Percentiles rank a stretch among this genome's conserved stretches.
Evolutionary conservation across 441 rosid genomes (phyloP).

Genomic region (Pelargonium cotyledonis): DNA sequence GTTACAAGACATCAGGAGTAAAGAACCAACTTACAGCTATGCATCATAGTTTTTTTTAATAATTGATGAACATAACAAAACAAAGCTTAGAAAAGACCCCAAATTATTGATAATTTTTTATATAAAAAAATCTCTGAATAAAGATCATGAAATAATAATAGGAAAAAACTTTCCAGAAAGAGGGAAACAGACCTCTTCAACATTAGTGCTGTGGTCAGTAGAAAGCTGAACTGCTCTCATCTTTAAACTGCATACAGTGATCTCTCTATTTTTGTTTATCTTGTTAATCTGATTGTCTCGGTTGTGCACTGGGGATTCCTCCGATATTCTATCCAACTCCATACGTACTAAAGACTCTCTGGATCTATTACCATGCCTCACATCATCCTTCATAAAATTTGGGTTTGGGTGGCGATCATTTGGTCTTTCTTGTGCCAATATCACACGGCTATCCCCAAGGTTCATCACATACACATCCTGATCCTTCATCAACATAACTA

Average conservation of each 20-base stretch:
- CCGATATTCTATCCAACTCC: conserved; percentile 94
- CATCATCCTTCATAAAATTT: conserved; percentile 50
- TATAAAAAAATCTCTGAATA: conserved; percentile 1
- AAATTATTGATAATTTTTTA: neutral
- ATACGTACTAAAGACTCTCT: conserved; percentile 75
- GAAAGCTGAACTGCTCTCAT: conserved; percentile 96
- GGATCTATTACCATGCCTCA: conserved; percentile 64
- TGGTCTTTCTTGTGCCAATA: conserved; percentile 81
- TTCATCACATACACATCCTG: conserved; percentile 96
- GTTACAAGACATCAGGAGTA: neutral
- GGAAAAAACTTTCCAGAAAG: conserved; percentile 14
- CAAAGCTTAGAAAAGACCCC: neutral
- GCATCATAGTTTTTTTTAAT: neutral
- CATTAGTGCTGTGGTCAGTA: conserved; percentile 81
- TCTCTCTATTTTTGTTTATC: conserved; percentile 80
- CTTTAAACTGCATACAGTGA: conserved; percentile 73
- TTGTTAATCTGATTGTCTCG: conserved; percentile 60
- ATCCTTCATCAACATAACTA: conserved; percentile 92
- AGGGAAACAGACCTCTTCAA: conserved; percentile 59
- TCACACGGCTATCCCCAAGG: conserved; percentile 87
- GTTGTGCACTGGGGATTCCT: conserved; percentile 89
- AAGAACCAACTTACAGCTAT: neutral
- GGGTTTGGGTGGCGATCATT: conserved; percentile 71
- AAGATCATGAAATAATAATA: conserved; percentile 9
- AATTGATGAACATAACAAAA: neutral